Base-by-base conservation (phyloP, 1,139 yeast genomes). In the Blastobotrys apis region DNA sequence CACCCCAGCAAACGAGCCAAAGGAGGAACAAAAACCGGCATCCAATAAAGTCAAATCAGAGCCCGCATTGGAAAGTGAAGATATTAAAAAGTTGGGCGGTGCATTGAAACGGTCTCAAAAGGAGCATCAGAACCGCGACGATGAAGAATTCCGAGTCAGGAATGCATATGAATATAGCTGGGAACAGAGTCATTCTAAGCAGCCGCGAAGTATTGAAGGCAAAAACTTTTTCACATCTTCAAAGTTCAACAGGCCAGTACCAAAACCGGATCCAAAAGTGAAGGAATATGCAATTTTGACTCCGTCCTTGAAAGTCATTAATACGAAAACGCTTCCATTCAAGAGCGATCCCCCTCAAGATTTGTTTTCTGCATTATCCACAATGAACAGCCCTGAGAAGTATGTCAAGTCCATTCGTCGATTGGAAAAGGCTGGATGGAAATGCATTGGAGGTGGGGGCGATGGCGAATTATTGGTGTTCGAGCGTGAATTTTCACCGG, bases 91-190 rank as follows among this genome's bases (percentile, higher is more conserved):
- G 21, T 54, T 68, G 9, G 62, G 73, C 48, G 58, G 55, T 1
- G 77, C 73, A 43, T 64, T 80, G 38, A 63, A 69, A 43, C 63
- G 65, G 9, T 75, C 80, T 1, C 74, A 73, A 46, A 59, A 61
- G 20, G 65, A 68, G 27, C 66, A 63, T 39, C 70, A 70, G 22
- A 43, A 55, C 17, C 67, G 66, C 13, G 73, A 71, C 26, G 77
- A 75, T 46, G 69, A 67, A 32, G 57, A 66, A 40, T 75, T 75
- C 54, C 68, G 79, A 37, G 75, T 74, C 43, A 58, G 68, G 31
- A 70, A 72, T 39, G 81, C 84, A 0, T 77, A 65, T 53, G 82
- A 78, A 44, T 77, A 80, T 77, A 68, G 75, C 41, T 64, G 57
- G 33, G 64, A 67, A 34, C 45, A 48, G 52, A 51, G 58, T 51